Evolutionary conservation across 176 grass and related monocot genomes (phyloP).

Genomic region (Guadua angustifolia): DNA sequence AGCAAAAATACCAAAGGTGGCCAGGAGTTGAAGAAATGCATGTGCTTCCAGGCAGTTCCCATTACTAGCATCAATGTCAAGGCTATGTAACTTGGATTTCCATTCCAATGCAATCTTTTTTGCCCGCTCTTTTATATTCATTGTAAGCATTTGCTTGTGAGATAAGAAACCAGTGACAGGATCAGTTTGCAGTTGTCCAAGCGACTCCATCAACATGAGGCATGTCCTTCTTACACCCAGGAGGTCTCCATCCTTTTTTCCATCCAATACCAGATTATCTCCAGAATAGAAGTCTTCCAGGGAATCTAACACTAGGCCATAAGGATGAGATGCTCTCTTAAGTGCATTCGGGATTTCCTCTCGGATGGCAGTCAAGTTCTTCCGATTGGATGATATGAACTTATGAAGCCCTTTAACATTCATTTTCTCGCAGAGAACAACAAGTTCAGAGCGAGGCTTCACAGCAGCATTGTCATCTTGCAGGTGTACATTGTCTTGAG

Average conservation of each 20-base stretch:
- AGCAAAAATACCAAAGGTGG: conserved; percentile 73
- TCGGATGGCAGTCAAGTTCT: conserved; percentile 77
- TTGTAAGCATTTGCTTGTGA: conserved; percentile 51
- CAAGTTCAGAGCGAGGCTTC: conserved; percentile 62
- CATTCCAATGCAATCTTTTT: conserved; percentile 73
- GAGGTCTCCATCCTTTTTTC: conserved; percentile 92
- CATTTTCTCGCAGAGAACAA: conserved; percentile 73
- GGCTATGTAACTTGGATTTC: conserved; percentile 75
- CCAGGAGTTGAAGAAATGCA: conserved; percentile 95
- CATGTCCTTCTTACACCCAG: conserved; percentile 87
- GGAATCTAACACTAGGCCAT: conserved; percentile 58
- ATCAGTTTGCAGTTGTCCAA: conserved; percentile 57
- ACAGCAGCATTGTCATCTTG: conserved; percentile 45
- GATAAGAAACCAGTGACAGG: conserved; percentile 22
- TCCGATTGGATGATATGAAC: conserved; percentile 89
- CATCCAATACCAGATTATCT: conserved; percentile 66
- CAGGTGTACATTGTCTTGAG: neutral
- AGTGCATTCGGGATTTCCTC: conserved; percentile 80
- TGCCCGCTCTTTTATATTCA: conserved; percentile 60
- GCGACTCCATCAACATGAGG: conserved; percentile 96
- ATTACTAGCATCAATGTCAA: conserved; percentile 84
- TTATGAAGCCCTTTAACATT: conserved; percentile 80
- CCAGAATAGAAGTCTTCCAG: conserved; percentile 63
- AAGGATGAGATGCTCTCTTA: conserved; percentile 66
- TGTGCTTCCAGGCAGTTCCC: conserved; percentile 95